These are phyloP conservation scores for Euphorbia pulcherrima DNA, from an alignment of 345 rosid genomes.

Conservation along the genomic window DNA sequence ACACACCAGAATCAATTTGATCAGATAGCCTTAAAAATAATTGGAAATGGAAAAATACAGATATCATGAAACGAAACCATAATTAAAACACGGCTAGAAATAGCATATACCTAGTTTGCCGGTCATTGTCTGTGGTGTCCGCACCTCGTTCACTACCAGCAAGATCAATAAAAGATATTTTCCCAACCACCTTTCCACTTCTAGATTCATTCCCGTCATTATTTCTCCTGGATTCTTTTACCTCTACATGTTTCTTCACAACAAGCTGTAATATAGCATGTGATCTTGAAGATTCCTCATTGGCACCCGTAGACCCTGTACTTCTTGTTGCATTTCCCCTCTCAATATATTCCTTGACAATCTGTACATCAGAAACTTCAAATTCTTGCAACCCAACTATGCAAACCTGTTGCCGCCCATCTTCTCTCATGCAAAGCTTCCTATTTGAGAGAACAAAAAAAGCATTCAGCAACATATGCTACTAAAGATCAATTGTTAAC, in stretches of 20 bases:
- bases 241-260: constrained; percentile 78
- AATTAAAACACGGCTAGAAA: background rate
- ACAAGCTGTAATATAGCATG: constrained; percentile 97
- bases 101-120: constrained; percentile 76
- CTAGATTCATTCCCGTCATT: constrained; percentile 69
- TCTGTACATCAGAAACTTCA: constrained; percentile 90
- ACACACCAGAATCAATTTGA: background rate
- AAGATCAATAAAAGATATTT: constrained; percentile 97
- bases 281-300: constrained; percentile 97
- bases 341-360: constrained; percentile 90
- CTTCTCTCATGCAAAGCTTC: constrained; percentile 99
- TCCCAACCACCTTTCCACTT: constrained; percentile 79
- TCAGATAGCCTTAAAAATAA: background rate
- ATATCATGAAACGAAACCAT: background rate
- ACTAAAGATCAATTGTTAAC: constrained; percentile 3
- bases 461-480: constrained; percentile 14
- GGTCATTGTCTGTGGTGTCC: constrained; percentile 94
- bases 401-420: constrained; percentile 97
- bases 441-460: constrained; percentile 32
- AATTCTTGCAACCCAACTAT: constrained; percentile 97
- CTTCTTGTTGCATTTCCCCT: constrained; percentile 92
- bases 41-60: background rate
- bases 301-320: constrained; percentile 96
- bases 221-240: constrained; percentile 75
- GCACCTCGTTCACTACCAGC: constrained; percentile 99